phyloP scores from a whole-genome alignment of 495 filamentous ascomycete genomes.

The Gamarada debralockiae region DNA sequence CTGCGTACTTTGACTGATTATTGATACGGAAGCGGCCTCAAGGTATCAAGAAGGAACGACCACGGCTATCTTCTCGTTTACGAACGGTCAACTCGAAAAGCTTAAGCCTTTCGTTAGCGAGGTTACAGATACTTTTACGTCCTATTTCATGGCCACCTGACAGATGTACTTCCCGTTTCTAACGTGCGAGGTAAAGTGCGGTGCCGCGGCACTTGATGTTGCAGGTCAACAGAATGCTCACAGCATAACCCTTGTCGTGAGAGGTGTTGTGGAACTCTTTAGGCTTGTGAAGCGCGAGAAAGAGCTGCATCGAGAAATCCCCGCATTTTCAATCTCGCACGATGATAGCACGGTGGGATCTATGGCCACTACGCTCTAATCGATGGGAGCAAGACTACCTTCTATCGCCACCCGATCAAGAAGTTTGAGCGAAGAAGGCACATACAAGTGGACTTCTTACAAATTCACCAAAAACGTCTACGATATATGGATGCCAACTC shows the following conservation, averaged over 20 bases:
- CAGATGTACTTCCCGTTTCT: slow-evolving; percentile 41
- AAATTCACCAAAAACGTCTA: too few relatives aligned
- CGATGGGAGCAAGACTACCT: slow-evolving; percentile 23
- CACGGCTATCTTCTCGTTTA: slow-evolving; percentile 13
- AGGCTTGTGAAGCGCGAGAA: slow-evolving; percentile 28
- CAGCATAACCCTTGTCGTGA: slow-evolving; percentile 38
- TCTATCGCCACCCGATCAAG: slow-evolving; percentile 33
- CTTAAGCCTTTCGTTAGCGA: background rate
- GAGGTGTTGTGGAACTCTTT: slow-evolving; percentile 32
- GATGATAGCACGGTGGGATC: slow-evolving; percentile 35
- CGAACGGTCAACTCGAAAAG: too few relatives aligned
- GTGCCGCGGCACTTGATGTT: slow-evolving; percentile 24
- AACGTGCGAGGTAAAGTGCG: slow-evolving; percentile 28
- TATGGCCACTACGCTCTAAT: slow-evolving; percentile 32
- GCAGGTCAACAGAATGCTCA: slow-evolving; percentile 36
- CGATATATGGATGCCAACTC: slow-evolving; percentile 26
- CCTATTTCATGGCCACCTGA: slow-evolving; percentile 34
- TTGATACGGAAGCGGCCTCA: slow-evolving; percentile 14
- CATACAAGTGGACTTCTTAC: background rate
- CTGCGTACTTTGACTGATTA: slow-evolving; percentile 15
- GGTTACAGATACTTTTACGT: slow-evolving; percentile 13
- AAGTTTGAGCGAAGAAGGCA: background rate
- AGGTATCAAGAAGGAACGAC: slow-evolving; percentile 21
- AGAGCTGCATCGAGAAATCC: slow-evolving; percentile 31
- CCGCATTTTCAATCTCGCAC: slow-evolving; percentile 20